Evolutionary conservation across 331 rosid species (phyloP), one percentile per base, ranked within the genome.

Genomic region (Cydonia oblonga): DNA sequence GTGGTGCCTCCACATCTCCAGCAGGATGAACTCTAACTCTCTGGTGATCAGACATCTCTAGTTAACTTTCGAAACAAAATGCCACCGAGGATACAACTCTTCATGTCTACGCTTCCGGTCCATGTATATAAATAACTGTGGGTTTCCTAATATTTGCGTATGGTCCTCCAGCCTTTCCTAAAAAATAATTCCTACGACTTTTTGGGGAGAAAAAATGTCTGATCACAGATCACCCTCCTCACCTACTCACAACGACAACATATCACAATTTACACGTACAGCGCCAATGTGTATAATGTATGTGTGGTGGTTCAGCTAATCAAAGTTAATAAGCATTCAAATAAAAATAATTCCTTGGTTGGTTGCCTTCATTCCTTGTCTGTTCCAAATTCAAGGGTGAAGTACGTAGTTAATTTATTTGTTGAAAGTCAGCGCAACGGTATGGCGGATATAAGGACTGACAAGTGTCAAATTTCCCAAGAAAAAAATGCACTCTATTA

Each of bases 21-120:
- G 64, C 62, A 29, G 77, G 97, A 80, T 88, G 89, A 78, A 88
- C 54, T 16, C 54, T 18, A 49, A 49, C 80, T 74, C 77, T 90
- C 35, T 85, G 92, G 57, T 77, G 83, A 70, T 90, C 90, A 30
- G 87, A 81, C 95, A 88, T 86, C 33, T 60, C 64, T 25, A 15
- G 19, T 60, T 26, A 60, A 29, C 35, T 57, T 23, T 57, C 29
- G 14, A 38, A 38, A 38, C 44, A 38, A 38, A 38, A 38, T 38
- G 44, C 44, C 44, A 38, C 44, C 44, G 44, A 38, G 44, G 44
- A 38, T 38, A 10, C 44, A 38, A 38, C 44, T 38, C 24, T 12
- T 22, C 61, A 10, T 1, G 25, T 44, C 52, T 14, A 44, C 19
- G 52, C 18, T 54, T 54, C 60, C 60, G 11, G 14, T n/a, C 24